phyloP scores from a whole-genome alignment of 345 rosid species.

The Citrus hindsii region DNA sequence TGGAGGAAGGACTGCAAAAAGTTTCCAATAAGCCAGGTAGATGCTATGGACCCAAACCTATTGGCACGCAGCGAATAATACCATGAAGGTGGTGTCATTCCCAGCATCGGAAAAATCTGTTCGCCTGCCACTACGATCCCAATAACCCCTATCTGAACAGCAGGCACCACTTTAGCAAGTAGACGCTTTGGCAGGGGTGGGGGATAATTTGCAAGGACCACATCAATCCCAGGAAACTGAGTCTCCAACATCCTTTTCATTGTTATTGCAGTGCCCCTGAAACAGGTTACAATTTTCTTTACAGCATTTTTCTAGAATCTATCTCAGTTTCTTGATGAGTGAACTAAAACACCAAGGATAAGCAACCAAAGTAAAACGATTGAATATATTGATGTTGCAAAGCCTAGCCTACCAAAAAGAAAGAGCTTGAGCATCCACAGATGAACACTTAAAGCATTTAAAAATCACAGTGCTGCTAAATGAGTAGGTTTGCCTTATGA shows the following conservation, averaged over 20 bases:
- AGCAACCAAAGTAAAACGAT: background rate
- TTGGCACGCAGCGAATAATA: constrained; percentile 66
- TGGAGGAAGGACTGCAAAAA: constrained; percentile 77
- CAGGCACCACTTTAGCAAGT: constrained; percentile 60
- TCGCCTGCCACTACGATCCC: constrained; percentile 78
- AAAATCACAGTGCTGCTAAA: background rate
- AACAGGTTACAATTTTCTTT: background rate
- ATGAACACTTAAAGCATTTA: background rate
- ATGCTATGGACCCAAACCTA: constrained; percentile 82
- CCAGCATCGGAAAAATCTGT: constrained; percentile 70
- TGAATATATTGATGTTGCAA: background rate
- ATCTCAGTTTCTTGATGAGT: background rate
- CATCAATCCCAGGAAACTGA: constrained; percentile 75
- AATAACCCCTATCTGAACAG: constrained; percentile 65
- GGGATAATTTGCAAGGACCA: constrained; percentile 73
- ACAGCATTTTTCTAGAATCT: background rate
- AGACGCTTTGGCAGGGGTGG: constrained; percentile 71
- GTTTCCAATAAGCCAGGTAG: constrained; percentile 88
- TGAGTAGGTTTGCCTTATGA: background rate
- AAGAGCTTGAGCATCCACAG: background rate
- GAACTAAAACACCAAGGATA: background rate
- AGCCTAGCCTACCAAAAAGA: background rate
- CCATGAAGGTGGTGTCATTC: constrained; percentile 76
- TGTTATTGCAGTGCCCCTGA: constrained; percentile 71
- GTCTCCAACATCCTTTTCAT: constrained; percentile 85